Conservation (phyloP, 345 rosid genomes). For the Isatis tinctoria region DNA sequence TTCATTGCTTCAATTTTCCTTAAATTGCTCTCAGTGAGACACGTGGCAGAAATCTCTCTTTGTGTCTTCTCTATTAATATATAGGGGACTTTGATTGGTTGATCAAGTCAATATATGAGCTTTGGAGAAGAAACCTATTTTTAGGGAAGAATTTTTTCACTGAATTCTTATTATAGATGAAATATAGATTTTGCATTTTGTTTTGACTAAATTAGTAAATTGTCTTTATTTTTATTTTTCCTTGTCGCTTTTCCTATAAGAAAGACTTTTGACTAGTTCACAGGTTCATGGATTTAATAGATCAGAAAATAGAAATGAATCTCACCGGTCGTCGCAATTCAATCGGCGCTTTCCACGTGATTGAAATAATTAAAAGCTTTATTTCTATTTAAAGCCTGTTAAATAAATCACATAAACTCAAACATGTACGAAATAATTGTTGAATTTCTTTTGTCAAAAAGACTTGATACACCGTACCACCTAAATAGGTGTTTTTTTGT, state of each 20-base stretch:
- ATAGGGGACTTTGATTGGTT: too few relatives aligned
- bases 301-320: constrained; percentile 24
- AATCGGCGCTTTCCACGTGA: constrained; percentile 32
- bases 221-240: not conserved
- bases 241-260: constrained; percentile 6
- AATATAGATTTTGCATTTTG: not conserved
- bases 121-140: constrained; percentile 6
- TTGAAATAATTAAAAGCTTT: not conserved
- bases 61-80: too few relatives aligned
- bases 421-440: not conserved
- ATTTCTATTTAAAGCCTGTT: not conserved
- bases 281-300: constrained; percentile 13
- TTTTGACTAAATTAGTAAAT: constrained; percentile 22
- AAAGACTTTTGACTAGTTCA: constrained; percentile 30
- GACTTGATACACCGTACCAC: not conserved
- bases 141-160: constrained; percentile 16
- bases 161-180: not conserved
- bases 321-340: constrained; percentile 12
- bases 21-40: too few relatives aligned
- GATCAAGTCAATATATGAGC: constrained; percentile 28
- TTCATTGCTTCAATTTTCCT: too few relatives aligned
- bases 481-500: not conserved
- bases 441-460: not conserved
- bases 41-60: too few relatives aligned
- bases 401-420: not conserved